These are phyloP conservation scores for Aureobasidium sp. DNA, from an alignment of 2,329 filamentous ascomycete species.

Conservation along the genomic window DNA sequence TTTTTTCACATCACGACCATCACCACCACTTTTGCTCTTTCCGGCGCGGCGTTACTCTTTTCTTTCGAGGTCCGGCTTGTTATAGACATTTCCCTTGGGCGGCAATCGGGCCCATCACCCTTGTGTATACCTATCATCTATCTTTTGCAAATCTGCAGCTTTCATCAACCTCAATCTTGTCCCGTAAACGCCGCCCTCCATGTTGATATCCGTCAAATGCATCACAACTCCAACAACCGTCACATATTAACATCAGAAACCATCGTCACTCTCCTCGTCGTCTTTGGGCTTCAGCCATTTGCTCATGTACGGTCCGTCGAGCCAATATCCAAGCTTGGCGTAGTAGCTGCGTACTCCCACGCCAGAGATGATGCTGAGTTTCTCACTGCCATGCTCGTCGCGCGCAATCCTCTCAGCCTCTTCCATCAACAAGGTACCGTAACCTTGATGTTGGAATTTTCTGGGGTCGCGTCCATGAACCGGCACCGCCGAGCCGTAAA, in stretches of 20 bases:
- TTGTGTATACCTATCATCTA: conserved; percentile 9
- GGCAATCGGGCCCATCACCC: conserved; percentile 1
- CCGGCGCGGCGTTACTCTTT: conserved; percentile 10
- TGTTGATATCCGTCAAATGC: conserved; percentile 5
- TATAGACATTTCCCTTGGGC: conserved; percentile 1
- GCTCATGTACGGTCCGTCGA: conserved; percentile 74
- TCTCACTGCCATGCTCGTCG: conserved; percentile 86
- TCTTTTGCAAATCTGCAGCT: neutral
- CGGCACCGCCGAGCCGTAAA: conserved; percentile 95
- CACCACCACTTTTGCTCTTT: neutral
- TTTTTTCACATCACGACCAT: conserved; percentile 2
- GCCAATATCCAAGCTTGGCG: conserved; percentile 80
- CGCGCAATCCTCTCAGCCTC: conserved; percentile 92
- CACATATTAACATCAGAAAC: conserved; percentile 4
- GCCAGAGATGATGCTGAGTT: conserved; percentile 96
- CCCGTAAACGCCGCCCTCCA: neutral
- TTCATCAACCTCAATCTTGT: neutral
- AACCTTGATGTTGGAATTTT: conserved; percentile 98
- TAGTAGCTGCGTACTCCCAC: conserved; percentile 96
- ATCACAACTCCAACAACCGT: neutral
- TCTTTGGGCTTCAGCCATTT: conserved; percentile 28
- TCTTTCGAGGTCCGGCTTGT: neutral
- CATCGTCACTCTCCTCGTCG: conserved; percentile 20
- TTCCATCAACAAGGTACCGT: conserved; percentile 93
- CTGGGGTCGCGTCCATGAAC: conserved; percentile 90